These are phyloP conservation scores for Trichophyton rubrum DNA, from an alignment of 2,329 filamentous ascomycete genomes.

Conservation along the genomic window DNA sequence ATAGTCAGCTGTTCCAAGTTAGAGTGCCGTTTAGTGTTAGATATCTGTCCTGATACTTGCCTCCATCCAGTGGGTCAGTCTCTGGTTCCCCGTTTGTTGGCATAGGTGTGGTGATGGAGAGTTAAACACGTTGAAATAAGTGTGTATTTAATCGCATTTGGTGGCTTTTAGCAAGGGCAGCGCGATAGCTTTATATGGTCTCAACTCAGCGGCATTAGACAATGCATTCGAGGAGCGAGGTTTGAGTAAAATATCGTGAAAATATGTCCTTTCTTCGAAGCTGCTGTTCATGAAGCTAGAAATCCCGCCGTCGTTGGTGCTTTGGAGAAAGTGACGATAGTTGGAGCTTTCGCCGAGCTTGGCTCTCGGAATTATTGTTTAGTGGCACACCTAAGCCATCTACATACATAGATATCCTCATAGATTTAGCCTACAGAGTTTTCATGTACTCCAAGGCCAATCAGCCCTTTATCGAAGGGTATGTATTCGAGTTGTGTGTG, in stretches of 20 bases:
- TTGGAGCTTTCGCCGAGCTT: neutral
- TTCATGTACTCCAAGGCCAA: neutral
- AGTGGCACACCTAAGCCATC: neutral
- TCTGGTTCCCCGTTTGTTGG: constrained; percentile 26
- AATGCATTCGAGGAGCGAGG: neutral
- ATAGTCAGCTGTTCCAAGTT: constrained; percentile 53
- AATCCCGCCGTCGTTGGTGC: neutral
- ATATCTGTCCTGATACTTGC: constrained; percentile 19
- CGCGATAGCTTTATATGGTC: neutral
- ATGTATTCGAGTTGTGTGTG: neutral
- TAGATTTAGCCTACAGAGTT: neutral
- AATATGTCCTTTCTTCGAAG: neutral
- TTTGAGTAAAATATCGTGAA: neutral
- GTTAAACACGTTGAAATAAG: neutral
- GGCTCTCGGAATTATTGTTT: neutral
- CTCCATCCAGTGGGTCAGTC: constrained; percentile 34
- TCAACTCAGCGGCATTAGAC: neutral
- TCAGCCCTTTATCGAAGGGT: neutral
- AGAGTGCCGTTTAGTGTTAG: neutral
- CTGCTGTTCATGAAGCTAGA: neutral
- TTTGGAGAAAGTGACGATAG: neutral
- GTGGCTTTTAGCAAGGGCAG: neutral
- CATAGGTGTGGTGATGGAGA: constrained; percentile 22
- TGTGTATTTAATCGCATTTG: neutral
- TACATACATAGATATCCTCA: neutral